Evolutionary conservation across 2,329 filamentous ascomycete genomes (phyloP), one percentile per base, ranked within the genome.

Genomic region (Curvularia verruculosa): DNA sequence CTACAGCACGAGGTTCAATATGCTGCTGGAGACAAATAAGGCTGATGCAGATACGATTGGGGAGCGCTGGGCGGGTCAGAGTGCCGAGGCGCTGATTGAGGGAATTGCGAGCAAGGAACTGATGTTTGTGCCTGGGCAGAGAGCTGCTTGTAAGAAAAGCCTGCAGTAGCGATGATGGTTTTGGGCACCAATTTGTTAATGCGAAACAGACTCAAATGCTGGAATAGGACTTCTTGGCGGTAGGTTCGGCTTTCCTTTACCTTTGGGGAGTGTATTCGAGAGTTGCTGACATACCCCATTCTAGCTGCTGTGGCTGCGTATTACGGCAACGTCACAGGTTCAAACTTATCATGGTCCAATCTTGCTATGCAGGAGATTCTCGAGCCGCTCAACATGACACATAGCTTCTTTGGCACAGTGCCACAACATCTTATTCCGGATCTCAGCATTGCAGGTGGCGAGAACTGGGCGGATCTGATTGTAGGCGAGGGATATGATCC

Each of bases 71-170:
- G 67, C 66, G 3, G 51, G 50, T 6, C 59, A 63, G 2, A 68
- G 60, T 1, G 58, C 66, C 2, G 52, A 67, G 4, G 54, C 59
- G 0, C 64, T 73, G 3, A 47, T 74, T 4, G 58, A 66, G 24
- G 56, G 36, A 10, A 53, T 65, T 15, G 60, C 58, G 18, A 68
- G 51, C 26, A 59, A 51, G 5, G 59, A 60, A 3, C 40, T 74
- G 24, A 72, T 74, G 68, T 74, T 72, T 49, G 66, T 63, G 21
- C 70, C 71, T 15, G 69, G 71, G 1, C 64, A 70, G 53, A 59
- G 69, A 45, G 65, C 69, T 5, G 70, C 64, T 3, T 72, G 61
- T 64, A 28, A 48, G 56, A 40, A 4, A 2, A 4, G 12, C 7
- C 7, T 1, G 10, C 3, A 12, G 36, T 1, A 29, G 12, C 9